Base-by-base conservation (phyloP, 805 yeast genomes). In the Starmerella tilneyi region DNA sequence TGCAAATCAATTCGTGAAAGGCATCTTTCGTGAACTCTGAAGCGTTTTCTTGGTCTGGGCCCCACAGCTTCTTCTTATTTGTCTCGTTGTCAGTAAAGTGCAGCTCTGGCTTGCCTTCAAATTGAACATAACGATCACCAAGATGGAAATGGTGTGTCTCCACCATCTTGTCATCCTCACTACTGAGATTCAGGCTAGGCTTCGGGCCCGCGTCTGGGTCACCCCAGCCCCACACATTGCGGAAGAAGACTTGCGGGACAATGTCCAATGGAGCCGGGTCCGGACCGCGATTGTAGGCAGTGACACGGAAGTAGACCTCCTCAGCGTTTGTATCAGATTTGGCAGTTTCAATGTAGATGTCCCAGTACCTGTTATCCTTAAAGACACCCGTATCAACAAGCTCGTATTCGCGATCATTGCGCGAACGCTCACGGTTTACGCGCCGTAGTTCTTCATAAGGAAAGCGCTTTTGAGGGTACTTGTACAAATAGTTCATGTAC, bases 141-240 rank as follows among this genome's bases (percentile, higher is more conserved):
- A 80, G 75, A 59, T 78, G 79, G 59, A 71, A 73, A 60, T 81
- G 92, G 41, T 74, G 70, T 34, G 84, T 67, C 56, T 74, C 70
- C 42, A 85, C 68, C 30, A 78, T 66, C 47, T 69, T 19, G 19
- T 33, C 11, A 16, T 44, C 47, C 62, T 63, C 51, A 76, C 59
- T 13, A 61, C 56, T 11, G 86, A 85, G 28, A 38, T 43, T 40
- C 32, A 59, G 44, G 8, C 33, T 20, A 15, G 63, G 63, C 43
- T 51, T 52, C 17, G 56, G 45, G 11, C 52, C 52, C 4, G 49
- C 49, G 31, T 59, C 57, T 51, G 74, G 77, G 45, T 68, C 67
- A 41, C 53, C 56, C 95, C 96, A 86, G n/a, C 81, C 68, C 96
- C 96, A 86, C 13, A 92, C 83, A 65, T 86, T 86, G 66, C 96